Conservation (phyloP, 2,329 filamentous ascomycete genomes). For the Neonectria punicea region DNA sequence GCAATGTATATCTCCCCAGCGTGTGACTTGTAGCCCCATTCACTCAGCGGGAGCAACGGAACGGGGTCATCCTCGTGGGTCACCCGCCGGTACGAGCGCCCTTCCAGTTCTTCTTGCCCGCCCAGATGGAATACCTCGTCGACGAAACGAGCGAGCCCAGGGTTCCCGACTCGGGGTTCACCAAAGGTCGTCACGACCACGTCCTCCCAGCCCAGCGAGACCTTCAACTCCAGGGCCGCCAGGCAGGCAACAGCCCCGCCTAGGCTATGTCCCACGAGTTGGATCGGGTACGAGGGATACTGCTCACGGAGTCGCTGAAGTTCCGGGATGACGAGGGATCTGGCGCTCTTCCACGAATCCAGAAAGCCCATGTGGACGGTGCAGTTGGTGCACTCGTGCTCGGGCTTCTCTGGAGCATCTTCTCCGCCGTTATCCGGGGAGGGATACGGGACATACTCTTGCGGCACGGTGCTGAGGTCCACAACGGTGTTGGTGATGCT, state of each 20-base stretch:
- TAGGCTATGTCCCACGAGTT: constrained; percentile 89
- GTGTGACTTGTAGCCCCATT: constrained; percentile 91
- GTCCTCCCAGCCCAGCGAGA: constrained; percentile 78
- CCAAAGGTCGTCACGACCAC: constrained; percentile 89
- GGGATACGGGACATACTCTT: constrained; percentile 91
- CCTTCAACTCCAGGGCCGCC: constrained; percentile 82
- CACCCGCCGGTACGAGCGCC: constrained; percentile 73
- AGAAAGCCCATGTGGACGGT: constrained; percentile 94
- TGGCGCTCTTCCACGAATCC: constrained; percentile 82
- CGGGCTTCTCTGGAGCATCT: constrained; percentile 47
- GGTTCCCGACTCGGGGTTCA: constrained; percentile 77
- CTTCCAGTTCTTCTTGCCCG: constrained; percentile 45
- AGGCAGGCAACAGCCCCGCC: constrained; percentile 92
- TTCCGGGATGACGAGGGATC: constrained; percentile 73
- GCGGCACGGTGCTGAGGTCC: constrained; percentile 88
- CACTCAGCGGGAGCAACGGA: constrained; percentile 82
- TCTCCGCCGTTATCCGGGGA: constrained; percentile 58
- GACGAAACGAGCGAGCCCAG: constrained; percentile 64
- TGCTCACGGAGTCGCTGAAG: constrained; percentile 67
- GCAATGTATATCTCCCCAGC: constrained; percentile 88
- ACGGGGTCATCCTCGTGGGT: constrained; percentile 91
- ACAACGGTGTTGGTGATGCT: constrained; percentile 91
- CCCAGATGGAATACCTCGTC: constrained; percentile 62
- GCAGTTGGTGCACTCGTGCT: constrained; percentile 80
- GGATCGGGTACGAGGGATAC: constrained; percentile 78